Base-by-base conservation (phyloP, 495 filamentous ascomycete genomes). In the Penicillium maclennaniae region DNA sequence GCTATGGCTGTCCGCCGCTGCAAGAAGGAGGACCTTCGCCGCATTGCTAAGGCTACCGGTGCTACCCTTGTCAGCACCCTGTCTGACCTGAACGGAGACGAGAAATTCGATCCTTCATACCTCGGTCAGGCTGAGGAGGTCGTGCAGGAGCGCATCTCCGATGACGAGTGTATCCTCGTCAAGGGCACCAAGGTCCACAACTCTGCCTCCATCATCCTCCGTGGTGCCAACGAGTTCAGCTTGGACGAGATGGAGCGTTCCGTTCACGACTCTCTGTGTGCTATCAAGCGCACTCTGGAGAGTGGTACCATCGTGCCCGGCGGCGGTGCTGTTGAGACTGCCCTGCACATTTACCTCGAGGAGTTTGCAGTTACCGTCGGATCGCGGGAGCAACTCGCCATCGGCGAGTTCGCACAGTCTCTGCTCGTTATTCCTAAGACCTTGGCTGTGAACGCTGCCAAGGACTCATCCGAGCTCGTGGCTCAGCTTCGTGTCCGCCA, bases 211-310 rank as follows among this genome's bases (percentile, higher is more conserved):
- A 95, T 99, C 70, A 93, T 99, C 59, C 87, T 99, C 43, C 89
- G 93, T 23, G 93, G 93, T 43, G 73, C 92, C 59, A 99, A 99
- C 73, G 93, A 99, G 73, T 97, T 87, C 79, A 87, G 87, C 55
- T 84, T 99, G 43, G 93, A 99, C 66, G 93, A 99, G 77, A 99
- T 99, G 93, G 93, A 99, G 79, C 86, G 93, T 53, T 97, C 93
- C 6, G 83, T 98, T 36, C 93, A 98, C 73, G 93, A 98, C 73
- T 95, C 92, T 43, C 80, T 98, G 16, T 96, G 89, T 54, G 95
- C 92, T 49, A 88, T 98, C 53, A 98, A 98, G 84, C 84, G 93
- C 41, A 97, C 95, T 19, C 78, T 99, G 37, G 93, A 99, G 77
- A 95, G 89, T 69, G 93, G 93, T 47, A 91, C 88, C 72, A 92